Percentiles rank a stretch among this genome's conserved stretches.
Conservation (phyloP, 179 eudicot species). For the Beta corolliflora region DNA sequence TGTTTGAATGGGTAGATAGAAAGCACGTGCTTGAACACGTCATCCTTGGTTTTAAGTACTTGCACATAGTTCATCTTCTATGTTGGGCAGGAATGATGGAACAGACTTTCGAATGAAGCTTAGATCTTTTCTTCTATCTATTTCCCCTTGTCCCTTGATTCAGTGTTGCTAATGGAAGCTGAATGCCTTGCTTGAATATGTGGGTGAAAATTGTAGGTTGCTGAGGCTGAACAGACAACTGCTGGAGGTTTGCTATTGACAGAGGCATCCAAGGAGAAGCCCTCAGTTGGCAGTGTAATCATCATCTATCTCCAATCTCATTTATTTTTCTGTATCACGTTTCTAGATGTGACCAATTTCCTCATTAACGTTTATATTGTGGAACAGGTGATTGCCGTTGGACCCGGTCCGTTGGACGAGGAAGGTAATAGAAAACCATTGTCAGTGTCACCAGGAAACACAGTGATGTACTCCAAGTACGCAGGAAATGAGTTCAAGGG, state of each 20-base stretch:
- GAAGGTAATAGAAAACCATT: constrained; percentile 74
- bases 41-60: not conserved
- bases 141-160: not conserved
- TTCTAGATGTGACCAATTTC: not conserved
- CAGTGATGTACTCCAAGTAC: constrained; percentile 87
- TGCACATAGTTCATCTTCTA: not conserved
- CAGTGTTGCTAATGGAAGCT: not conserved
- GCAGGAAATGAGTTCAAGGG: constrained; percentile 97
- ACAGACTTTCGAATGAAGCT: not conserved
- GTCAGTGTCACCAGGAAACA: constrained; percentile 67
- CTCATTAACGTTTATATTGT: not conserved
- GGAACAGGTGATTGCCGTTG: constrained; percentile 73
- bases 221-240: constrained; percentile 84
- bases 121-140: not conserved
- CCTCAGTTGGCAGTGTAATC: constrained; percentile 89
- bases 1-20: too few species aligned
- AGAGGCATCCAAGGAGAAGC: constrained; percentile 84
- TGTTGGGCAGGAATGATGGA: not conserved
- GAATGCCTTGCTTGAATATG: not conserved
- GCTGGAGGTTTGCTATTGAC: constrained; percentile 89
- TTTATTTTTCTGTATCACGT: not conserved
- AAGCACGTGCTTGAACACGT: too few species aligned
- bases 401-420: constrained; percentile 78
- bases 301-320: not conserved
- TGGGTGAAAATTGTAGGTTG: constrained; percentile 51